Conservation (phyloP, 2,329 filamentous ascomycete genomes). For the Coniochaeta prunicola region DNA sequence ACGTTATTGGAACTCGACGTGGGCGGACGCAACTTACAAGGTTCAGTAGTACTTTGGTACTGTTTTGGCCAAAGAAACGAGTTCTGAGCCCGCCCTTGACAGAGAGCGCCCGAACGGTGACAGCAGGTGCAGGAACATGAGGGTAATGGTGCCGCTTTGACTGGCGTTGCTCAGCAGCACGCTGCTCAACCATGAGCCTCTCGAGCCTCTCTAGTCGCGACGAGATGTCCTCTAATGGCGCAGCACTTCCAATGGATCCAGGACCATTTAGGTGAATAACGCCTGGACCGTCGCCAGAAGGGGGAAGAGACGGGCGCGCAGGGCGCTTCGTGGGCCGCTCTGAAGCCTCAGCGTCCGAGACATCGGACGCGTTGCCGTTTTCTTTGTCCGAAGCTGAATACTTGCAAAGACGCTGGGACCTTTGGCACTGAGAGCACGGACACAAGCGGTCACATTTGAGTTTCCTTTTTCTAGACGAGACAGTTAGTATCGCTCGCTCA, state of each 20-base stretch:
- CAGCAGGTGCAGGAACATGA: conserved; percentile 20
- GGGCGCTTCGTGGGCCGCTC: conserved; percentile 18
- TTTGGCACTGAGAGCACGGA: conserved; percentile 52
- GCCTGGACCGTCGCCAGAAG: background rate
- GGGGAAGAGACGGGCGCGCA: background rate
- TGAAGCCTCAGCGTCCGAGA: conserved; percentile 33
- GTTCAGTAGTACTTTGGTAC: conserved; percentile 44
- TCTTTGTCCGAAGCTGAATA: conserved; percentile 38
- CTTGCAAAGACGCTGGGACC: conserved; percentile 45
- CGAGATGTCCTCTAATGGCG: conserved; percentile 38
- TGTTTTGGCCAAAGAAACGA: conserved; percentile 46
- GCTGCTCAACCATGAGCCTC: conserved; percentile 33
- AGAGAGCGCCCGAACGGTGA: conserved; percentile 41
- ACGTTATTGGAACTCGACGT: background rate
- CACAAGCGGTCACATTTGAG: conserved; percentile 47
- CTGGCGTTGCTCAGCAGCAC: background rate
- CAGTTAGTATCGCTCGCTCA: background rate
- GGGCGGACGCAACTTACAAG: conserved; percentile 29
- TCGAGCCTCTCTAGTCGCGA: conserved; percentile 47
- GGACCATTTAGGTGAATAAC: background rate
- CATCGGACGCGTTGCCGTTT: conserved; percentile 26
- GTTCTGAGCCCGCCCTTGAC: conserved; percentile 42
- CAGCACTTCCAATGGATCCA: background rate
- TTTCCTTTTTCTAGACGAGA: conserved; percentile 37
- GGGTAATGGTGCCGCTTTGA: conserved; percentile 7